Base-by-base conservation (phyloP, 495 filamentous ascomycete species). In the Neurospora tetrasperma region DNA sequence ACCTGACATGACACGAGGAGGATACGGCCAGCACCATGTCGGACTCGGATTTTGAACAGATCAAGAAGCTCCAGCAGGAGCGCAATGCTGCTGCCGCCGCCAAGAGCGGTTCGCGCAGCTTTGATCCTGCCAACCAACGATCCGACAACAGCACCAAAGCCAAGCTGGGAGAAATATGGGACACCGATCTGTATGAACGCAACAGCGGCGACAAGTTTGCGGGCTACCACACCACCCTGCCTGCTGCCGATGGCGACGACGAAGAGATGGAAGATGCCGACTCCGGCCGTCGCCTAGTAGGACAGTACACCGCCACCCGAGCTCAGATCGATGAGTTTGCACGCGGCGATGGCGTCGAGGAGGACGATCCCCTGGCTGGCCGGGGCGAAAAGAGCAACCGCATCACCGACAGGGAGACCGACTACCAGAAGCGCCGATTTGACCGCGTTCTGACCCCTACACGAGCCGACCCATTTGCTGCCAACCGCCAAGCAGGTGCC, bases 351-450 rank as follows among this genome's bases (percentile, higher is more conserved):
- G 92, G 92, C 54, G 93, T 93, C 31, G 93, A 94, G 80, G 95
- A 98, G 81, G 94, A 96, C 75, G 96, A 99, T 78, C 92, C 94
- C 14, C 85, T 99, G 74, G 85, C 93, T 43, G 91, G 91, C 41
- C 82, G 83, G 68, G 90, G 93, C 79, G 96, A 98, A 83, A 92
- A 96, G 83, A 89, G 92, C 80, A 93, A 91, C 31, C 90, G 94
- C 77, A 97, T 99, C 80, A 88, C 91, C 23, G 93, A 94, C 76
- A 90, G 96, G 74, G 94, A 98, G 85, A 96, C 94, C 72, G 95
- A 98, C 79, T 99, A 99, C 79, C 96, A 99, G 83, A 97, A 97
- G 84, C 93, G 94, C 71, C 89, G 93, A 70, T 94, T 95, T 78
- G 88, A 96, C 77, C 93, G 96, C 68, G 91, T 90, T 70, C 85